Conservation (phyloP, 1,139 yeast genomes). For the Torulaspora globosa region DNA sequence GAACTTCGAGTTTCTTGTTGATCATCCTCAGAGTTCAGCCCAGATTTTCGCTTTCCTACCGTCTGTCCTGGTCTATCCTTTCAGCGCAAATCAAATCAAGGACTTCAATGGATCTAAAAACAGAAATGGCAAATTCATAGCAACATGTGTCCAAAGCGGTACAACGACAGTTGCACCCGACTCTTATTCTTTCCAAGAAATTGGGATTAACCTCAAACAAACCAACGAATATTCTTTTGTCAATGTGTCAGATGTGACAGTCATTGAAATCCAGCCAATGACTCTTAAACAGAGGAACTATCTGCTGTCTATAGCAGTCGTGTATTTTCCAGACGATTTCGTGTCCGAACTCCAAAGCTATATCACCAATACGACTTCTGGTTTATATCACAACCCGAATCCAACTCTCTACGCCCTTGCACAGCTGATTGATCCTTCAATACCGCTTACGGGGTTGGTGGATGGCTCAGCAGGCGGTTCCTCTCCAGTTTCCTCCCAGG, state of each 20-base stretch:
- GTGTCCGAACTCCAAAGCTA: constrained; percentile 45
- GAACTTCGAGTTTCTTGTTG: constrained; percentile 66
- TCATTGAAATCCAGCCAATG: constrained; percentile 60
- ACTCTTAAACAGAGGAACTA: constrained; percentile 47
- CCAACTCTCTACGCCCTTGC: constrained; percentile 45
- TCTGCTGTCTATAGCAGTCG: constrained; percentile 71
- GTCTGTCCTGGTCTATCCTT: constrained; percentile 49
- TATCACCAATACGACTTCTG: constrained; percentile 44
- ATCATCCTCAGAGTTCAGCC: constrained; percentile 60
- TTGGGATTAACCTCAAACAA: background rate
- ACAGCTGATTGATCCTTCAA: constrained; percentile 53
- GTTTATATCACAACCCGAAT: constrained; percentile 49
- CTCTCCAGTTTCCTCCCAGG: background rate
- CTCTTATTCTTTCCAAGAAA: background rate
- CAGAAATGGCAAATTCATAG: background rate
- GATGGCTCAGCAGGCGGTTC: constrained; percentile 6
- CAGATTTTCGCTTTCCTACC: constrained; percentile 71
- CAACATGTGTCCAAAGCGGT: background rate
- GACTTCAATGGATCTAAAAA: background rate
- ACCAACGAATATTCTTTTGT: background rate
- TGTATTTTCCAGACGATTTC: constrained; percentile 53
- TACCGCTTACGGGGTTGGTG: constrained; percentile 53
- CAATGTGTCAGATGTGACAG: constrained; percentile 28
- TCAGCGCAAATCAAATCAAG: constrained; percentile 27
- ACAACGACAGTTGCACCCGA: constrained; percentile 11